These are phyloP conservation scores for Calonectria naviculata DNA, from an alignment of 2,329 filamentous ascomycete species.

Conservation along the genomic window DNA sequence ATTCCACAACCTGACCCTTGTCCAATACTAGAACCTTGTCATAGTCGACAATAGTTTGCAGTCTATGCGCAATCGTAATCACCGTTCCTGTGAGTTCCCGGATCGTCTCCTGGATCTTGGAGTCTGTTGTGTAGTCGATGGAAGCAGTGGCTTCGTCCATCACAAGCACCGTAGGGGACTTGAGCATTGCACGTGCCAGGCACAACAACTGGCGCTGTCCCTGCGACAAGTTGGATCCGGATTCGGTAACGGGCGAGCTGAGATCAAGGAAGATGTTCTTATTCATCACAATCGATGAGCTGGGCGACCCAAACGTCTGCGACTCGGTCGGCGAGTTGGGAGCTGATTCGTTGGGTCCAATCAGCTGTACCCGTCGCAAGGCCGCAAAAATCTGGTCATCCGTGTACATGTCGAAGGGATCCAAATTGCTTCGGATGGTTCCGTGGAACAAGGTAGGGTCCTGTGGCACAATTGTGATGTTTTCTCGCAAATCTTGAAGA, in stretches of 20 bases:
- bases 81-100: constrained; percentile 94
- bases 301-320: constrained; percentile 36
- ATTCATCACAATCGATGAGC: constrained; percentile 70
- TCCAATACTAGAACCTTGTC: constrained; percentile 97
- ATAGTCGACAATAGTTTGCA: constrained; percentile 98
- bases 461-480: constrained; percentile 97
- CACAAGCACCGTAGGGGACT: constrained; percentile 90
- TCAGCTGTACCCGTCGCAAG: constrained; percentile 88
- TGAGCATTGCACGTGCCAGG: constrained; percentile 91
- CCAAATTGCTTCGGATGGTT: constrained; percentile 90
- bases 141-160: constrained; percentile 99
- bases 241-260: constrained; percentile 85
- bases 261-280: constrained; percentile 96
- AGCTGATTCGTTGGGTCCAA: constrained; percentile 68
- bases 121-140: constrained; percentile 95
- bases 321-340: constrained; percentile 42
- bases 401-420: constrained; percentile 89
- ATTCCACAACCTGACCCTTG: constrained; percentile 88
- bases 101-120: constrained; percentile 96
- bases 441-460: constrained; percentile 95
- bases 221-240: constrained; percentile 93
- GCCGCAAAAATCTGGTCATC: constrained; percentile 92
- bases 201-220: constrained; percentile 96
- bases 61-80: constrained; percentile 93
- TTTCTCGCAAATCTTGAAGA: constrained; percentile 90